Base-by-base conservation (phyloP, 2,329 filamentous ascomycete genomes). In the Remersonia thermophila region DNA sequence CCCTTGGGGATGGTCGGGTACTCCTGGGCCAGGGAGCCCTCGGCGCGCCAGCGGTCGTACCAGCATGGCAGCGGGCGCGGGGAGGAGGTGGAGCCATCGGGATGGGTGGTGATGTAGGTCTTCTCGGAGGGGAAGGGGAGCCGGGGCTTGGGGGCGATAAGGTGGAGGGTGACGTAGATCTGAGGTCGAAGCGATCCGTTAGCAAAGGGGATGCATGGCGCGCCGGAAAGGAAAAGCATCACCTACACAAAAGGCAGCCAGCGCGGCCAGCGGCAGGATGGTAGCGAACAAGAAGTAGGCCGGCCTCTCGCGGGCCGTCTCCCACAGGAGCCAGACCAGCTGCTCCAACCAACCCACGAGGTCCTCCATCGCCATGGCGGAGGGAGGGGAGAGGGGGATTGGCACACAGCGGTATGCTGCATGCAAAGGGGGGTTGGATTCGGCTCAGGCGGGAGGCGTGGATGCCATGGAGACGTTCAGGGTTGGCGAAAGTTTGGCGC, bases 121-220 rank as follows among this genome's bases (percentile, higher is more conserved):
- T 91, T 94, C 57, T 98, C 91, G 23, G 83, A 84, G 3, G 73
- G 67, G 25, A 77, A 66, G 2, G 83, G 72, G 16, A 68, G 62
- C 38, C 91, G 82, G 8, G 91, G 91, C 34, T 77, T 75, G 12
- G 87, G 87, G 7, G 87, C 87, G 55, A 93, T 67, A 40, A 85
- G 57, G 54, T 76, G 77, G 33, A 95, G 71, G 41, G 78, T 60
- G 35, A 74, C 52, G 53, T 82, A 87, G 51, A 78, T 33, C 47
- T 50, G 20, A 12, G 11, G 2, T 3, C 7, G 10, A 2, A 4
- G 11, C 15, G 3, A 7, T 28, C 3, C 17, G 31, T 13, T 33
- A 33, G 4, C 17, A 30, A 27, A 34, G 31, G 4, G 15, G n/a
- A n/a, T n/a, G n/a, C 7, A 15, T 20, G 1, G 25, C 8, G 30